A percentile compares a stretch with the other conserved stretches of the same genome.
phyloP scores from a whole-genome alignment of 2,329 filamentous ascomycete species.

The Rutstroemia sp. region DNA sequence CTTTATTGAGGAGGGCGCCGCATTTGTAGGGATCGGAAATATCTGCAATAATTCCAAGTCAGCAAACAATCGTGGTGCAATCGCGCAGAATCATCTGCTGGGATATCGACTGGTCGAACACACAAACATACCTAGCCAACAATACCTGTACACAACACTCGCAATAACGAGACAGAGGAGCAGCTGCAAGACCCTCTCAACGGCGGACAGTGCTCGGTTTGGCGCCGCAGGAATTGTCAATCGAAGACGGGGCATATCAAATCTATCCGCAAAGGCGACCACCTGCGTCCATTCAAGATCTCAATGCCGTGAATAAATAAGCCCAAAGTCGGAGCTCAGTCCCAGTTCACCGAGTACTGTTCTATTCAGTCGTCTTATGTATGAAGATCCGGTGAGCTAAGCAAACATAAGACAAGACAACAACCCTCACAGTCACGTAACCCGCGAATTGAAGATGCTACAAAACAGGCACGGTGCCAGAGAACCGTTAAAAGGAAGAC shows the following conservation, averaged over 20 bases:
- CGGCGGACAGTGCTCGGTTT: not conserved
- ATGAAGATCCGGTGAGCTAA: too few species aligned
- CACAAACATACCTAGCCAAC: slow-evolving; percentile 22
- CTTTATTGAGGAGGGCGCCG: slow-evolving; percentile 41
- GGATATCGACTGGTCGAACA: too few species aligned
- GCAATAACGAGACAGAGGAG: slow-evolving; percentile 18
- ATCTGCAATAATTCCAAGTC: slow-evolving; percentile 15
- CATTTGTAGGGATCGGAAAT: slow-evolving; percentile 46
- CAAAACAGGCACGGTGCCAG: too few species aligned
- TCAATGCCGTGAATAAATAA: not conserved
- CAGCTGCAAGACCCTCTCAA: slow-evolving; percentile 16
- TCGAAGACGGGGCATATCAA: slow-evolving; percentile 5
- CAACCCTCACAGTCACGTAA: too few species aligned
- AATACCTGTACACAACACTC: slow-evolving; percentile 26
- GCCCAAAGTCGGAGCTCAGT: not conserved
- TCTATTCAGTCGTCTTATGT: too few species aligned
- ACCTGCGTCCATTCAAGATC: not conserved
- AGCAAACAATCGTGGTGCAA: not conserved
- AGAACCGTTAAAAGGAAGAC: too few species aligned
- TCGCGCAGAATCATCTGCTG: too few species aligned
- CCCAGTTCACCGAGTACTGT: not conserved
- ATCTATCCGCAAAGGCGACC: not conserved
- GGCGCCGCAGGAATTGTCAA: slow-evolving; percentile 4
- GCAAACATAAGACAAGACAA: too few species aligned
- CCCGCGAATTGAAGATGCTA: too few species aligned